These are phyloP conservation scores for Trichoderma pleuroti DNA, from an alignment of 2,329 filamentous ascomycete genomes.

Conservation along the genomic window DNA sequence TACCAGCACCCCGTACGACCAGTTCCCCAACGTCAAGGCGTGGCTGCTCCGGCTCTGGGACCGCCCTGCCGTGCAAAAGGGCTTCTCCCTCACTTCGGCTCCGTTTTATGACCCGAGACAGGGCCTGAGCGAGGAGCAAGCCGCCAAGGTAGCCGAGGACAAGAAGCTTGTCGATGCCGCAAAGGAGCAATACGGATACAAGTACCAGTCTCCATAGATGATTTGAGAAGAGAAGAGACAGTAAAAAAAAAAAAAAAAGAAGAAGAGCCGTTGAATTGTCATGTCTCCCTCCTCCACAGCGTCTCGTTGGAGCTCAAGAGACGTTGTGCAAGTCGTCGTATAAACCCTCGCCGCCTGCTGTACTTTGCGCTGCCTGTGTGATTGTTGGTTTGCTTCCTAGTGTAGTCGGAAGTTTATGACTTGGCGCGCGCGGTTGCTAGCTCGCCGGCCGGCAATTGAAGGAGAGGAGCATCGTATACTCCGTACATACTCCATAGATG, in stretches of 20 bases:
- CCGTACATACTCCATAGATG: not conserved
- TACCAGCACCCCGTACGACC: slow-evolving; percentile 41
- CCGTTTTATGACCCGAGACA: slow-evolving; percentile 35
- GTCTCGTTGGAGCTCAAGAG: not conserved
- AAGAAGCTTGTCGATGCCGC: slow-evolving; percentile 36
- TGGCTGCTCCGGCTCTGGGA: slow-evolving; percentile 70
- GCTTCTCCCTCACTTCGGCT: slow-evolving; percentile 62
- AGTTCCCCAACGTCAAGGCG: slow-evolving; percentile 68
- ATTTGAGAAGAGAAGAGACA: not conserved
- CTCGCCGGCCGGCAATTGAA: not conserved
- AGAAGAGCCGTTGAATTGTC: not conserved
- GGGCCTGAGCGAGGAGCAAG: slow-evolving; percentile 23
- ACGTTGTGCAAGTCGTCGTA: not conserved
- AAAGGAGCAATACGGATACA: slow-evolving; percentile 47
- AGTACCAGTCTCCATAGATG: slow-evolving; percentile 41
- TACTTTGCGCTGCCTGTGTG: not conserved
- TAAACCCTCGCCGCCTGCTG: not conserved
- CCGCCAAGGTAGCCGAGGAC: slow-evolving; percentile 27
- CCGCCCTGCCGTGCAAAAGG: slow-evolving; percentile 68
- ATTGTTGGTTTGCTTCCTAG: not conserved
- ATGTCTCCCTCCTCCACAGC: not conserved
- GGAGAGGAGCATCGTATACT: not conserved
- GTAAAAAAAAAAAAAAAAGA: not conserved
- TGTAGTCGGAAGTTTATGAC: not conserved
- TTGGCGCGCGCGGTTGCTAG: not conserved